Evolutionary conservation across 2,329 filamentous ascomycete genomes (phyloP).

Genomic region (Diaporthe vaccinii): DNA sequence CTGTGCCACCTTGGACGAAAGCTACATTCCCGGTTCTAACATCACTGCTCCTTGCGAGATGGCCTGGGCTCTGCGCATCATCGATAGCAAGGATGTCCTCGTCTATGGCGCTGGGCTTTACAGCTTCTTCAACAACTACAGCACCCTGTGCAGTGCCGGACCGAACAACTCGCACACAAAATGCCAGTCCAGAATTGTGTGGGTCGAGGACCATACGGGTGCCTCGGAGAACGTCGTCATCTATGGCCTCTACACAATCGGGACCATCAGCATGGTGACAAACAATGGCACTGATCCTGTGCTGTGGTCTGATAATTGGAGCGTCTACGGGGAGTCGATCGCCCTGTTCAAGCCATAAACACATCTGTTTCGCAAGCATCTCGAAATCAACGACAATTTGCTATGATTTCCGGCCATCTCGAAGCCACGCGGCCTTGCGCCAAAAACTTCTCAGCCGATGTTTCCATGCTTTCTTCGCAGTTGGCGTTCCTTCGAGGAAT

Average conservation of each 20-base stretch:
- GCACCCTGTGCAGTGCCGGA: slow-evolving; percentile 58
- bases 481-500: not conserved
- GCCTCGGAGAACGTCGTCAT: slow-evolving; percentile 47
- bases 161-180: slow-evolving; percentile 50
- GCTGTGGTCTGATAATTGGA: slow-evolving; percentile 52
- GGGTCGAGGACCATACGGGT: slow-evolving; percentile 37
- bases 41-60: slow-evolving; percentile 61
- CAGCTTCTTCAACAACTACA: slow-evolving; percentile 77
- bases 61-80: slow-evolving; percentile 75
- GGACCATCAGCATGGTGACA: slow-evolving; percentile 54
- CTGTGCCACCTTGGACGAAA: slow-evolving; percentile 49
- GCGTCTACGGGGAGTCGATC: slow-evolving; percentile 50
- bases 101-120: slow-evolving; percentile 76
- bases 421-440: not conserved
- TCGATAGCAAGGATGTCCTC: slow-evolving; percentile 66
- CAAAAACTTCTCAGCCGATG: not conserved
- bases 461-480: not conserved
- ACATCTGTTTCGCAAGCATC: not conserved
- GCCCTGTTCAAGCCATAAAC: slow-evolving; percentile 43
- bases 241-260: slow-evolving; percentile 59
- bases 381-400: not conserved
- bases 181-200: slow-evolving; percentile 61
- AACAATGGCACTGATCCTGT: slow-evolving; percentile 51
- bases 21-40: slow-evolving; percentile 32
- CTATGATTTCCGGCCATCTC: not conserved